These are phyloP conservation scores for Sphaerulina populicola DNA, from an alignment of 2,329 filamentous ascomycete species.

Conservation along the genomic window DNA sequence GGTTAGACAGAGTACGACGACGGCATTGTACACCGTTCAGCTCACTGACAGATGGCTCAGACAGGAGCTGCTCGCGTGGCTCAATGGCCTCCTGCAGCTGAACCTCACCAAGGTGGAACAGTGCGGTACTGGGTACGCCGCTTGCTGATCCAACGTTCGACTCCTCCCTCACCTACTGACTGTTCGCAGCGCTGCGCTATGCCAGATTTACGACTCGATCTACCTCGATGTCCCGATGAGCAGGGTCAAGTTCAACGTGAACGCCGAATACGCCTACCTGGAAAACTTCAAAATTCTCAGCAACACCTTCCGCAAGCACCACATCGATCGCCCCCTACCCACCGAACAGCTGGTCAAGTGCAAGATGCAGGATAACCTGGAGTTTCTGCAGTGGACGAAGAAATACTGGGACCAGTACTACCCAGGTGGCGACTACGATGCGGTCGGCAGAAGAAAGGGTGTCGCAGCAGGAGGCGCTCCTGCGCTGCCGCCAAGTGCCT, in stretches of 20 bases:
- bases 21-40: background rate
- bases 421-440: constrained; percentile 94
- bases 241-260: constrained; percentile 96
- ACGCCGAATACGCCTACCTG: constrained; percentile 91
- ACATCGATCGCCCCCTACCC: constrained; percentile 80
- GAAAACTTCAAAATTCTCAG: constrained; percentile 98
- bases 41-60: constrained; percentile 42
- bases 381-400: constrained; percentile 97
- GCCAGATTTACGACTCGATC: constrained; percentile 97
- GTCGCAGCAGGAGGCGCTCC: constrained; percentile 47
- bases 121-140: constrained; percentile 82
- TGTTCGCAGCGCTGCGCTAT: constrained; percentile 69
- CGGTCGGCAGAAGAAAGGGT: constrained; percentile 73
- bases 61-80: constrained; percentile 92
- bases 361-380: constrained; percentile 99
- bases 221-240: constrained; percentile 92
- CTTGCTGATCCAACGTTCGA: constrained; percentile 24
- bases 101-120: constrained; percentile 98
- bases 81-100: constrained; percentile 94
- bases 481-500: constrained; percentile 17
- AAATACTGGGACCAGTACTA: constrained; percentile 97
- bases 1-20: constrained; percentile 1
- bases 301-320: constrained; percentile 76
- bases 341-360: constrained; percentile 88
- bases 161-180: constrained; percentile 17